A percentile compares a stretch with the other conserved stretches of the same genome.
Conservation (phyloP, 164 flowering plant genomes). For the Chloranthus sessilifolius region DNA sequence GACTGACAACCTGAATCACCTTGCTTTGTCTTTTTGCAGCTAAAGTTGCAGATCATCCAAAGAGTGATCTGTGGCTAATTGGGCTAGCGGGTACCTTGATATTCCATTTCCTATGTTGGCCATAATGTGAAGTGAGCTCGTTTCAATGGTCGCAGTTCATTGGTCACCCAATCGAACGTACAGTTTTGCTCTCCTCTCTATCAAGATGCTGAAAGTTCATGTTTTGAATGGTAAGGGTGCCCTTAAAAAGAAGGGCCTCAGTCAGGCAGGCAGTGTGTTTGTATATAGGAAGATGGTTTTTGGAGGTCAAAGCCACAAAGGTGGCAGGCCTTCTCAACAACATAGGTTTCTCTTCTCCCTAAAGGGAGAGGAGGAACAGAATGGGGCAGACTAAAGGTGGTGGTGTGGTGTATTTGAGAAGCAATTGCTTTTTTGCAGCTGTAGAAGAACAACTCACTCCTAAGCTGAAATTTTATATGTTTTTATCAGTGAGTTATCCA, state of each 20-base stretch:
- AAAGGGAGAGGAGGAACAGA: conserved; percentile 10
- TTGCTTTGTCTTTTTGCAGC: conserved; percentile 22
- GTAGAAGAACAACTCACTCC: conserved; percentile 2
- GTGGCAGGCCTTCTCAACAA: conserved; percentile 61
- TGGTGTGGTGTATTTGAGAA: too few relatives aligned
- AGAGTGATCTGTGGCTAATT: conserved; percentile 19
- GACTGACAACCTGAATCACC: too few relatives aligned
- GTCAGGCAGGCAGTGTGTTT: conserved; percentile 14
- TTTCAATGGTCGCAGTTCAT: too few relatives aligned
- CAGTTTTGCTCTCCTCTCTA: conserved; percentile 17
- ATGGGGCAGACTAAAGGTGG: too few relatives aligned
- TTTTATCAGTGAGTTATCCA: too few relatives aligned
- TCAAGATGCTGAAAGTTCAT: conserved; percentile 5
- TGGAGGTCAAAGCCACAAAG: conserved; percentile 50
- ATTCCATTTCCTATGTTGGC: conserved; percentile 19
- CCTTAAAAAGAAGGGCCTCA: conserved; percentile 9
- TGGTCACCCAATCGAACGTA: conserved; percentile 5
- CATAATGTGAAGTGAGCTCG: not conserved
- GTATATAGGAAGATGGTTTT: conserved; percentile 21
- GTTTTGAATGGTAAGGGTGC: conserved; percentile 12
- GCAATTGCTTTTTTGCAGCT: conserved; percentile 5
- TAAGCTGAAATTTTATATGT: not conserved
- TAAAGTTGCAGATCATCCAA: conserved; percentile 13
- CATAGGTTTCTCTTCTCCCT: too few relatives aligned
- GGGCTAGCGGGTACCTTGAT: conserved; percentile 17